These are phyloP conservation scores for Allomyces macrogynus DNA, from an alignment of 192 early-diverging fungal species.

Conservation along the genomic window DNA sequence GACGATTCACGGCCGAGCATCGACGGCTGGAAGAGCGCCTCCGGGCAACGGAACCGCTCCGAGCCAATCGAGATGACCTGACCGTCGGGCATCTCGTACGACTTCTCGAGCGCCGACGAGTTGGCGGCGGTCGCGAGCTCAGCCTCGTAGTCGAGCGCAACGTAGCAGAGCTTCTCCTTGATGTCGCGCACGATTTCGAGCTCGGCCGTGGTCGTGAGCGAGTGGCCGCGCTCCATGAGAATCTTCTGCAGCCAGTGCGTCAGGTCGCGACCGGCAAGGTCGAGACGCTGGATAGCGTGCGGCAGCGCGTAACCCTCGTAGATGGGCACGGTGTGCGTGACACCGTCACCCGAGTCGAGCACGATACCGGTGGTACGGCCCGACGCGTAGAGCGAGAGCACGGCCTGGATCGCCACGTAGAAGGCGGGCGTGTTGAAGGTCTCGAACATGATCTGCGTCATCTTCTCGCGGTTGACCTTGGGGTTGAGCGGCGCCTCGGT, in stretches of 20 bases:
- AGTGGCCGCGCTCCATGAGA: slow-evolving; percentile 38
- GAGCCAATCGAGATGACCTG: slow-evolving; percentile 35
- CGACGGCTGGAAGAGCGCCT: slow-evolving; percentile 39
- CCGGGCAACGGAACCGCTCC: slow-evolving; percentile 36
- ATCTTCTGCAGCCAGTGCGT: slow-evolving; percentile 23
- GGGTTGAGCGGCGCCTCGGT: slow-evolving; percentile 44
- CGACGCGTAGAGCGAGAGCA: slow-evolving; percentile 37
- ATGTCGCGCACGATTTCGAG: slow-evolving; percentile 43
- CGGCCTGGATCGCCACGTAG: slow-evolving; percentile 35
- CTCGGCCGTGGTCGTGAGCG: slow-evolving; percentile 31
- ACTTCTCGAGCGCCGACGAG: slow-evolving; percentile 21
- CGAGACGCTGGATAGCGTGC: slow-evolving; percentile 22
- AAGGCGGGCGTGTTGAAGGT: slow-evolving; percentile 40
- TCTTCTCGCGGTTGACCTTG: slow-evolving; percentile 40
- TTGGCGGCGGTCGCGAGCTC: slow-evolving; percentile 22
- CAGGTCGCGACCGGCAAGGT: slow-evolving; percentile 26
- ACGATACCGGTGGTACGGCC: slow-evolving; percentile 40
- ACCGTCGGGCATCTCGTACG: slow-evolving; percentile 28
- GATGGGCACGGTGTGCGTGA: slow-evolving; percentile 40
- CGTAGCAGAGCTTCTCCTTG: slow-evolving; percentile 42
- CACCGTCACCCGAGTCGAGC: slow-evolving; percentile 41
- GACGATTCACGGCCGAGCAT: slow-evolving; percentile 23
- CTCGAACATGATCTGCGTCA: slow-evolving; percentile 42
- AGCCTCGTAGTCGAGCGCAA: slow-evolving; percentile 24
- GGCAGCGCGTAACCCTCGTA: slow-evolving; percentile 37